phyloP scores from a whole-genome alignment of 1,284 basidiomycete genomes.

The Malassezia sp. region DNA sequence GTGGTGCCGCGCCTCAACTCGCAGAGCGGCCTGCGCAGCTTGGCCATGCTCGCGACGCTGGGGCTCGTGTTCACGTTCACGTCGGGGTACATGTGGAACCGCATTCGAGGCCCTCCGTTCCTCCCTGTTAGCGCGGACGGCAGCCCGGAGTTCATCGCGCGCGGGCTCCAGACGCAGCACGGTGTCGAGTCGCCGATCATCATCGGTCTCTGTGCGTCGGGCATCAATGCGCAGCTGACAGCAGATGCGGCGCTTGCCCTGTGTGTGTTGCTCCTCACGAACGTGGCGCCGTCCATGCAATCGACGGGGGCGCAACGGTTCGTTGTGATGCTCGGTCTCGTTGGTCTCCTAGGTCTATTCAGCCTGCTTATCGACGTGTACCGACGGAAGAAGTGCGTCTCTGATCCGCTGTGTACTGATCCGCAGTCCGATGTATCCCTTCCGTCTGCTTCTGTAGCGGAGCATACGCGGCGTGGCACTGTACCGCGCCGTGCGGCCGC shows the following conservation, averaged over 20 bases:
- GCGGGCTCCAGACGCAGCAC: slow-evolving; percentile 77
- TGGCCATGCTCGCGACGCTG: slow-evolving; percentile 27
- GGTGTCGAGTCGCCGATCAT: slow-evolving; percentile 87
- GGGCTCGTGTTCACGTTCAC: slow-evolving; percentile 40
- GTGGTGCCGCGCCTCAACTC: slow-evolving; percentile 17
- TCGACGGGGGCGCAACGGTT: slow-evolving; percentile 1
- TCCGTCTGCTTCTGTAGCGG: slow-evolving; percentile 13
- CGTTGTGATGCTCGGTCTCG: slow-evolving; percentile 2
- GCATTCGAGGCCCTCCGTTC: slow-evolving; percentile 73
- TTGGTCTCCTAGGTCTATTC: slow-evolving; percentile 2
- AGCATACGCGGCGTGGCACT: no score
- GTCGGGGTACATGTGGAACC: slow-evolving; percentile 76
- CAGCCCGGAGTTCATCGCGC: slow-evolving; percentile 60
- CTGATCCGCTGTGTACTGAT: neutral
- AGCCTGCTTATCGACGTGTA: slow-evolving; percentile 5
- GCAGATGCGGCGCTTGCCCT: slow-evolving; percentile 2
- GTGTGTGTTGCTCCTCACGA: slow-evolving; percentile 1
- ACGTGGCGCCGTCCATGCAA: slow-evolving; percentile 1
- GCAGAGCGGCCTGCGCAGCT: slow-evolving; percentile 15
- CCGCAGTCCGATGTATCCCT: slow-evolving; percentile 9
- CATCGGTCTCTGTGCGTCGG: slow-evolving; percentile 69
- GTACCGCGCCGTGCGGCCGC: no score
- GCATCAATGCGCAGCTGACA: neutral
- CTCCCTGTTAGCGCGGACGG: slow-evolving; percentile 51
- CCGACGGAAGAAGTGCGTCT: slow-evolving; percentile 7